Base-by-base conservation (phyloP, 805 yeast genomes). In the Jamesozyma lodderae region DNA sequence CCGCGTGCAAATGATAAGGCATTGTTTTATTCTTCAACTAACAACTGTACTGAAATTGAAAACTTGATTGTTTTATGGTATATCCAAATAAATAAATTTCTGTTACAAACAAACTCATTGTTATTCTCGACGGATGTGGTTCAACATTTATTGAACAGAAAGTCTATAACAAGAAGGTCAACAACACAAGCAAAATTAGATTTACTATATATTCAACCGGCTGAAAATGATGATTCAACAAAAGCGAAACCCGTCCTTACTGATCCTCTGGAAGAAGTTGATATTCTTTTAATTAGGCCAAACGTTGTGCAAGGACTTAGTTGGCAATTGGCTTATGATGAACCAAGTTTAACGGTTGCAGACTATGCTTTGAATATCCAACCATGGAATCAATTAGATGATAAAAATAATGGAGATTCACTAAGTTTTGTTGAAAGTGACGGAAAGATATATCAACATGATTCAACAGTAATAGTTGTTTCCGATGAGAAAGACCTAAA, bases 311-410 rank as follows among this genome's bases (percentile, higher is more conserved):
- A 41, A 6, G 37, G 42, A 20, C 27, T 45, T 5, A 52, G 55
- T 17, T 55, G 58, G 58, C 61, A 57, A 36, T 32, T 57, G 16
- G 63, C 63, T 1, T 48, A 47, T 22, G 62, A 59, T 42, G 60
- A 57, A 35, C 63, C 62, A 14, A 51, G 44, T 38, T 37, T 58
- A 26, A 53, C 52, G 29, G 39, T 59, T 9, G 53, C 52, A 4
- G 62, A 59, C 33, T 54, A 46, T 31, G 39, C 49, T 14, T 23
- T 59, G 8, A 57, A 57, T 39, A 37, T 45, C 1, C 36, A 48
- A 2, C 53, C 53, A 1, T 53, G 55, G 54, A 33, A 35, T 13
- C 23, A 39, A 14, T 14, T 15, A 9, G 30, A 36, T 9, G 35
- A 40, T 18, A 16, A 31, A 15, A 32, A 15, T 10, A 29, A 32